Evolutionary conservation across 2,329 filamentous ascomycete genomes (phyloP).

Genomic region (Colletotrichum acutatum): DNA sequence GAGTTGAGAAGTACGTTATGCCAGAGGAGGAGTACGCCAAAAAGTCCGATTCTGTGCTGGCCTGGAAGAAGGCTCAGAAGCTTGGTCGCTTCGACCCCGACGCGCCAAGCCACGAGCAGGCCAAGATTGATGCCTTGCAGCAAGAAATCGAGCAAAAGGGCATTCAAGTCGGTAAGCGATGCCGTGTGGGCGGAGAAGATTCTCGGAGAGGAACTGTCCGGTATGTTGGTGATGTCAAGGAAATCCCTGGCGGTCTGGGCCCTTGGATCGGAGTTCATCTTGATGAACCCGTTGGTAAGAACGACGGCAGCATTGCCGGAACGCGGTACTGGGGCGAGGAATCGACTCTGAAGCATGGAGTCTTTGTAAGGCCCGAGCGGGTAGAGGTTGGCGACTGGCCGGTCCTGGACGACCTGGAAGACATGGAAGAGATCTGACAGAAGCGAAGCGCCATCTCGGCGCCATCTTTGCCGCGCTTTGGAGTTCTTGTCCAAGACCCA

Average conservation of each 20-base stretch:
- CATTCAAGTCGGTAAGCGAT: constrained; percentile 71
- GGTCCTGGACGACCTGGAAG: constrained; percentile 77
- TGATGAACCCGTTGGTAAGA: constrained; percentile 85
- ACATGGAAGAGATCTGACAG: constrained; percentile 77
- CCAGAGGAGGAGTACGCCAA: constrained; percentile 87
- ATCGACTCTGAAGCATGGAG: constrained; percentile 75
- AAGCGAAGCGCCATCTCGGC: constrained; percentile 4
- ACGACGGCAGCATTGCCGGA: constrained; percentile 77
- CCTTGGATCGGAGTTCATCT: constrained; percentile 80
- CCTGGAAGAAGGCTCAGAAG: constrained; percentile 95
- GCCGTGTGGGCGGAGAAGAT: constrained; percentile 75
- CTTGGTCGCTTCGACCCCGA: constrained; percentile 95
- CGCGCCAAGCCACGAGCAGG: constrained; percentile 78
- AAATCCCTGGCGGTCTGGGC: constrained; percentile 74
- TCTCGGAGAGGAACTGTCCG: constrained; percentile 74
- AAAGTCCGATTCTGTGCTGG: constrained; percentile 87
- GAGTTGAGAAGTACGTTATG: constrained; percentile 91
- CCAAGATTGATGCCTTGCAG: constrained; percentile 75
- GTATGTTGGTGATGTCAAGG: constrained; percentile 79
- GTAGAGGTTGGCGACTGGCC: constrained; percentile 82
- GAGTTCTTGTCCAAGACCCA: background rate
- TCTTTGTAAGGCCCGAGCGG: constrained; percentile 82
- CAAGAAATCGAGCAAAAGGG: constrained; percentile 77
- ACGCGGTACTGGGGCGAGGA: constrained; percentile 77
- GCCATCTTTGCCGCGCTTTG: constrained; percentile 14